phyloP scores from a whole-genome alignment of 2,329 filamentous ascomycete species.

The Alternaria brassicicola region DNA sequence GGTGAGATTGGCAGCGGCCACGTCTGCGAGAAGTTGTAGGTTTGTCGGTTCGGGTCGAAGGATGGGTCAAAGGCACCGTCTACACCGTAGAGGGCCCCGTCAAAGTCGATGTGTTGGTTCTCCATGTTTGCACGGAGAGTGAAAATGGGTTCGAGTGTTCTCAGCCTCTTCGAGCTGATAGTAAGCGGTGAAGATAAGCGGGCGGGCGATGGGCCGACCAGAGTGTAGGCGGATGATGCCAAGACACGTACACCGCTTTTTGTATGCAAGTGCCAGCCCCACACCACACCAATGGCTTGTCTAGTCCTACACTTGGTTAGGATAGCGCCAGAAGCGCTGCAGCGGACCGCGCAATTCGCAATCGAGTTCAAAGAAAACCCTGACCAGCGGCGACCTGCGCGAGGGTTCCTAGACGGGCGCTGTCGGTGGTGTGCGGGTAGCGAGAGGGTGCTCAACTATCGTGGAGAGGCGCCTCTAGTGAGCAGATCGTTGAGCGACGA shows the following conservation, averaged over 20 bases:
- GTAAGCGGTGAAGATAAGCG: slow-evolving; percentile 35
- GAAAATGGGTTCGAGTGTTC: slow-evolving; percentile 30
- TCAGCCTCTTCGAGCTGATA: slow-evolving; percentile 48
- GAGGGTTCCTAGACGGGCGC: slow-evolving; percentile 20
- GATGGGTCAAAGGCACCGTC: slow-evolving; percentile 49
- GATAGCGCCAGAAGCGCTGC: slow-evolving; percentile 37
- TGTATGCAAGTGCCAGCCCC: slow-evolving; percentile 18
- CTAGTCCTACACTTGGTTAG: slow-evolving; percentile 19
- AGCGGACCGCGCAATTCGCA: slow-evolving; percentile 35
- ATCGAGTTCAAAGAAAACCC: slow-evolving; percentile 25
- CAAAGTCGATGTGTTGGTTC: slow-evolving; percentile 49
- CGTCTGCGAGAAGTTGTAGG: slow-evolving; percentile 41
- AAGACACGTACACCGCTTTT: slow-evolving; percentile 20
- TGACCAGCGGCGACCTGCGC: slow-evolving; percentile 18
- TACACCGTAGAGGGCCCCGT: slow-evolving; percentile 41
- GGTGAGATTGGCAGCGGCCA: slow-evolving; percentile 50
- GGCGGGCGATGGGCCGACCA: slow-evolving; percentile 30
- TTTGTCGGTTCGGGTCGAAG: slow-evolving; percentile 46
- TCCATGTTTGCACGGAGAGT: slow-evolving; percentile 49
- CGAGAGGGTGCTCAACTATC: slow-evolving; percentile 7
- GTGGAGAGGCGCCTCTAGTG: slow-evolving; percentile 13
- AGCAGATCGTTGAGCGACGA: slow-evolving; percentile 12
- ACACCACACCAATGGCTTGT: slow-evolving; percentile 19
- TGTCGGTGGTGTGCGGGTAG: slow-evolving; percentile 11
- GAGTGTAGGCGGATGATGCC: slow-evolving; percentile 16